A percentile compares a stretch with the other conserved stretches of the same genome.
These are phyloP conservation scores for Boletellus ananiceps DNA, from an alignment of 768 basidiomycete genomes.

Conservation along the genomic window DNA sequence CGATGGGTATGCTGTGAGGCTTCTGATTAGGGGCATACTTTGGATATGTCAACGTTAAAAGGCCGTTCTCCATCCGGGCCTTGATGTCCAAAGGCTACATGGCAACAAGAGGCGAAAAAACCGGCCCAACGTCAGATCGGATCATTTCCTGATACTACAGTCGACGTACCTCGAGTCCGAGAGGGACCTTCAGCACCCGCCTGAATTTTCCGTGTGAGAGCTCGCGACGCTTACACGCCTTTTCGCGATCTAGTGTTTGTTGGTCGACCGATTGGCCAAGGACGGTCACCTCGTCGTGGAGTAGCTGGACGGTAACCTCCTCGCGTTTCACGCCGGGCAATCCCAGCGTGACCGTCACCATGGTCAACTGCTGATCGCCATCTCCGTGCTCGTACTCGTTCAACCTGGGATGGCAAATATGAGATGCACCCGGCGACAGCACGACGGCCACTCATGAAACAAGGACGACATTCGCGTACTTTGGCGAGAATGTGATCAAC, in stretches of 20 bases:
- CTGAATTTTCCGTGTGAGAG: not conserved
- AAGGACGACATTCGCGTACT: no score
- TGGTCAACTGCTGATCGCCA: not conserved
- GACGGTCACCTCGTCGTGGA: not conserved
- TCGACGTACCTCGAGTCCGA: not conserved
- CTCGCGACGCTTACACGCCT: not conserved
- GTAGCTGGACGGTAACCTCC: not conserved
- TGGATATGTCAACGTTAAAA: not conserved
- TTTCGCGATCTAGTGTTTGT: not conserved
- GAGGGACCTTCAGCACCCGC: not conserved
- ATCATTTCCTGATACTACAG: not conserved
- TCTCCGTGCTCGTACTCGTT: not conserved
- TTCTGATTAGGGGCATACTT: not conserved
- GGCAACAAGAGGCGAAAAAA: not conserved
- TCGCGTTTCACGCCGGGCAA: not conserved
- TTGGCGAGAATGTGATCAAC: no score
- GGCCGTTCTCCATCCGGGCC: not conserved
- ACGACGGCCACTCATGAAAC: no score
- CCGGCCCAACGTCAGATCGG: not conserved
- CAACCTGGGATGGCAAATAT: no score
- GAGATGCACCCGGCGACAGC: no score
- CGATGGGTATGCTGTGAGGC: not conserved
- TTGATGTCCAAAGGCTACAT: not conserved
- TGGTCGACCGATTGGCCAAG: not conserved
- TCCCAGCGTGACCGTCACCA: not conserved